Conservation (phyloP, 108 stramenopile species). For the Bacterosira constricta region DNA sequence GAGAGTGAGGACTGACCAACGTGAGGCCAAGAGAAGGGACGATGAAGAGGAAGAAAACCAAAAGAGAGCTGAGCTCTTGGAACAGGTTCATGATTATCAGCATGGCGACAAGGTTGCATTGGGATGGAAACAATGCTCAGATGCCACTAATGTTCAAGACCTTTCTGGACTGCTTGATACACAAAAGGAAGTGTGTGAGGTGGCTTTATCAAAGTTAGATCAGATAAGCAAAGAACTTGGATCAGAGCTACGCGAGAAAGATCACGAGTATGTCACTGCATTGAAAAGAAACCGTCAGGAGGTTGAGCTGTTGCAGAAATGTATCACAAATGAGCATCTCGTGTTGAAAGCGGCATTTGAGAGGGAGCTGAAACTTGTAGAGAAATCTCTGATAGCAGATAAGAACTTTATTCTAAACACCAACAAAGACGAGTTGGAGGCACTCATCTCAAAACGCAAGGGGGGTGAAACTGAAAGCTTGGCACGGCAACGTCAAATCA, state of each 20-base stretch:
- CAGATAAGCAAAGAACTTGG: slow-evolving; percentile 27
- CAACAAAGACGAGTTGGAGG: slow-evolving; percentile 28
- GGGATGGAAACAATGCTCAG: slow-evolving; percentile 35
- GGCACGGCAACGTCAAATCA: slow-evolving; percentile 23
- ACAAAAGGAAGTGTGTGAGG: slow-evolving; percentile 29
- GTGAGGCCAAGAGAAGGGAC: slow-evolving; percentile 19
- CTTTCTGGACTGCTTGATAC: slow-evolving; percentile 23
- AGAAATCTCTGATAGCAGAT: slow-evolving; percentile 38
- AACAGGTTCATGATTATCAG: not conserved
- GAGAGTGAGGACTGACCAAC: slow-evolving; percentile 16
- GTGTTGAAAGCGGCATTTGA: slow-evolving; percentile 38
- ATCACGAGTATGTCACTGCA: slow-evolving; percentile 48
- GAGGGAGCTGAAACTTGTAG: slow-evolving; percentile 34
- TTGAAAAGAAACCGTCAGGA: slow-evolving; percentile 42
- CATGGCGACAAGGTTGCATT: slow-evolving; percentile 10
- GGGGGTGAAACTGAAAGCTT: slow-evolving; percentile 18
- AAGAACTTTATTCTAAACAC: slow-evolving; percentile 10
- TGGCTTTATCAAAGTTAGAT: slow-evolving; percentile 33
- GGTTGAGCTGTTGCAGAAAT: slow-evolving; percentile 28
- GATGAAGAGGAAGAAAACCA: slow-evolving; percentile 4
- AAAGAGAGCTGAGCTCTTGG: slow-evolving; percentile 10
- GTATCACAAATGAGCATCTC: slow-evolving; percentile 32
- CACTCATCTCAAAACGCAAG: slow-evolving; percentile 34
- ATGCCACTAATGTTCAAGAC: slow-evolving; percentile 31
- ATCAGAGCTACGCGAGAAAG: slow-evolving; percentile 37